A percentile compares a stretch with the other conserved stretches of the same genome.
phyloP scores from a whole-genome alignment of 805 yeast genomes.

The Candida nemodendra region DNA sequence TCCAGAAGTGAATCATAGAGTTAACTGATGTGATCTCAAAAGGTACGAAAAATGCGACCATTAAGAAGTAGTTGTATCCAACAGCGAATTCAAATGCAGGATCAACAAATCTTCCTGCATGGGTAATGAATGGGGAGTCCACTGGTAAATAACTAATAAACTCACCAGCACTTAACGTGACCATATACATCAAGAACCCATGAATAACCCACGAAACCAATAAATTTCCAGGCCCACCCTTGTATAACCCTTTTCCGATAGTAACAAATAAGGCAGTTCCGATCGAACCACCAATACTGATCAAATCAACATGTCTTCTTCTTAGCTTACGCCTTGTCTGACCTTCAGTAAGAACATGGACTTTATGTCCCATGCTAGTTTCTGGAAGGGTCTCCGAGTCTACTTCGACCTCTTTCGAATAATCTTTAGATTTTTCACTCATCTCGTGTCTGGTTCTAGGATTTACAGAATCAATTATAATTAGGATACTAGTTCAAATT shows the following conservation, averaged over 20 bases:
- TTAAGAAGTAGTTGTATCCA: conserved; percentile 37
- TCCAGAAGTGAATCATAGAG: conserved; percentile 51
- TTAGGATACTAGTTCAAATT: too few species aligned
- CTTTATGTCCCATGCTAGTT: background rate
- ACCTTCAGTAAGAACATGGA: conserved; percentile 3
- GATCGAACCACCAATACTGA: conserved; percentile 38
- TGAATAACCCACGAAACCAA: conserved; percentile 30
- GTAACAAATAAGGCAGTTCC: conserved; percentile 37
- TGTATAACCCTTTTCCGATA: conserved; percentile 31
- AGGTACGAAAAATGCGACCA: conserved; percentile 45
- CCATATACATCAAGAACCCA: conserved; percentile 29
- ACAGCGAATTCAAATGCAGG: conserved; percentile 34
- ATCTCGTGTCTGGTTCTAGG: too few species aligned
- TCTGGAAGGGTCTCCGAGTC: background rate
- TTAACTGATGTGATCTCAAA: conserved; percentile 47
- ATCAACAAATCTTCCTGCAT: conserved; percentile 37
- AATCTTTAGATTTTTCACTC: background rate
- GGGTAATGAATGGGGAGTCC: conserved; percentile 33
- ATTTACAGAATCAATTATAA: too few species aligned
- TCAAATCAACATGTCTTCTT: conserved; percentile 35
- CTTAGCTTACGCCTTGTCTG: conserved; percentile 31
- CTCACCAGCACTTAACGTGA: conserved; percentile 34
- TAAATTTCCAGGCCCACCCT: conserved; percentile 34
- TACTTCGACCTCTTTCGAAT: background rate
- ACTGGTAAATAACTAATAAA: conserved; percentile 35